Base-by-base conservation (phyloP, 257 asterid genomes). In the Craterostigma plantagineum region DNA sequence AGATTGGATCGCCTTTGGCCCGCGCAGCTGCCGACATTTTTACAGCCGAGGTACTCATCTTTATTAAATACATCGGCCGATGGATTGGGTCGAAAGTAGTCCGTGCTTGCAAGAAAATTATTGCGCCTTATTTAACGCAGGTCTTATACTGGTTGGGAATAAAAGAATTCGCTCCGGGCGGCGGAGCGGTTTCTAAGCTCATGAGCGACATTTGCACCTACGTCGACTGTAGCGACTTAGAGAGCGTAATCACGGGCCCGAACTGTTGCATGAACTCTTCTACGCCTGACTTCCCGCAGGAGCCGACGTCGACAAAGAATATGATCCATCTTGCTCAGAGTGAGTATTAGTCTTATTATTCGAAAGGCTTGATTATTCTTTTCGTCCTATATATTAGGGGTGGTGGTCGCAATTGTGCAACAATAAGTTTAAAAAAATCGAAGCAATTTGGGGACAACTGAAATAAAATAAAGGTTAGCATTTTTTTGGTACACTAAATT, bases 231-330 rank as follows among this genome's bases (percentile, higher is more conserved):
- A 11, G 23, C 8, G 6, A 16, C 35, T 18, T 45, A 7, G 34
- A 35, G 16, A 12, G 14, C 8, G 3, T 15, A 10, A 45, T 58
- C 12, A 41, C 45, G n/a, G 71, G 71, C 1, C 9, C 54, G 0
- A 68, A 68, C 42, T 68, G 76, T 55, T 68, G 68, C 43, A 16
- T 68, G 49, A 57, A 64, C 40, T 64, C 16, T 33, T 40, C 27
- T 14, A 47, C 4, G 39, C 4, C 23, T 53, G 57, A 36, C 42
- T 51, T 39, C 55, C 72, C 60, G 48, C 72, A 65, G 35, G 69
- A 68, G 34, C 55, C 76, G 10, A 63, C 71, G 34, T 52, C 75
- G 15, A 71, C 70, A 27, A 67, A 67, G 63, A 71, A 63, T 61
- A 50, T 70, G 68, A 51, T 70, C 13, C 78, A 70, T 47, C 17